Percentiles rank a stretch among this genome's conserved stretches.
Conservation (phyloP, 108 stramenopile genomes). For the Tribonema minus region DNA sequence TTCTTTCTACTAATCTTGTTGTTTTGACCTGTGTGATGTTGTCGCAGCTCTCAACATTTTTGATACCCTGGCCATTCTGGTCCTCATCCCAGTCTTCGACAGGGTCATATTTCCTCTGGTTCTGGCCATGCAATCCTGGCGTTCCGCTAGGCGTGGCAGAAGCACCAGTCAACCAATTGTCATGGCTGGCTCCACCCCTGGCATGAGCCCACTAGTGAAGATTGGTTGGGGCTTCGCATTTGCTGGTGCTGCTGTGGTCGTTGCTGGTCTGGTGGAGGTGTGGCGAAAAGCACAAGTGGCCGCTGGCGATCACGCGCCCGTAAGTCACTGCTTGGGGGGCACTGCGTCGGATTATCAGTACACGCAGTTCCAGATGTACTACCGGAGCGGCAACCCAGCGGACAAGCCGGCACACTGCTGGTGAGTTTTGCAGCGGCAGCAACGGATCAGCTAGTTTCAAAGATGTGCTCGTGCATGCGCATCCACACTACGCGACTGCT, state of each 20-base stretch:
- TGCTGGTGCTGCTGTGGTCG: not conserved
- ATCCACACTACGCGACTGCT: not conserved
- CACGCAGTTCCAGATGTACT: conserved; percentile 2
- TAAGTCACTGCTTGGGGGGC: not conserved
- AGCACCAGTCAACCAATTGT: too few relatives aligned
- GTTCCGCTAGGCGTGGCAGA: conserved; percentile 39
- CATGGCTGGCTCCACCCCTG: too few relatives aligned
- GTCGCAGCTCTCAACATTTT: conserved; percentile 55
- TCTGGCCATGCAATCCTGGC: conserved; percentile 6
- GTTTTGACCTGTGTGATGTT: not conserved
- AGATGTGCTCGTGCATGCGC: not conserved
- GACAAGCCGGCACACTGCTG: conserved; percentile 1
- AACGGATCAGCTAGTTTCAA: too few relatives aligned
- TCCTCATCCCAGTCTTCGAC: conserved; percentile 53
- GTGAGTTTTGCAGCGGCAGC: not conserved
- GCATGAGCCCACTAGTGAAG: conserved; percentile 19
- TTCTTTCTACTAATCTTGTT: not conserved
- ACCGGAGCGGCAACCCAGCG: not conserved
- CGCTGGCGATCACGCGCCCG: not conserved
- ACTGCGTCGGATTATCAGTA: too few relatives aligned
- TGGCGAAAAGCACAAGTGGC: not conserved
- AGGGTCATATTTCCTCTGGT: conserved; percentile 29
- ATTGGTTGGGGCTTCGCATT: not conserved
- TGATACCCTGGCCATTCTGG: conserved; percentile 47
- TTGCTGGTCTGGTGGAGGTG: not conserved